A percentile compares a stretch with the other conserved stretches of the same genome.
phyloP scores from a whole-genome alignment of 208 protist genomes.

The Leishmania martiniquensis region DNA sequence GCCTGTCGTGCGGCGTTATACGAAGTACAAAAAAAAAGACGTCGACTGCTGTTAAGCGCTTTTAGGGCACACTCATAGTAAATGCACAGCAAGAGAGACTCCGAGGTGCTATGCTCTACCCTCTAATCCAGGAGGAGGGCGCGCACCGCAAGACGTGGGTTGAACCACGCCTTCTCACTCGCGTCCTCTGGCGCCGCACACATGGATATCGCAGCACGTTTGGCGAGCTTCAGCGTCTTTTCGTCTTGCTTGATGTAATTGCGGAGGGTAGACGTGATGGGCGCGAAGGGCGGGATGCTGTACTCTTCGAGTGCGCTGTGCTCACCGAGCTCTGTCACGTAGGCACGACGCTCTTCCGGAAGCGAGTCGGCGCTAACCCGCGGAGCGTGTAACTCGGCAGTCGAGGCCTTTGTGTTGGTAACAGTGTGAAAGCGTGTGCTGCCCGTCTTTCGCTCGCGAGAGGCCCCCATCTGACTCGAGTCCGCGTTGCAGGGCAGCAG shows the following conservation, averaged over 20 bases:
- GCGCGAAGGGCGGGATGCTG: slow-evolving; percentile 74
- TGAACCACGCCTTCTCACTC: slow-evolving; percentile 56
- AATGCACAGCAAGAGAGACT: background rate
- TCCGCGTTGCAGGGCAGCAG: slow-evolving; percentile 65
- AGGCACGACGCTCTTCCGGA: slow-evolving; percentile 39
- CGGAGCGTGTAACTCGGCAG: slow-evolving; percentile 50
- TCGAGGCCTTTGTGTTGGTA: slow-evolving; percentile 76
- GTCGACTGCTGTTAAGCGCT: background rate
- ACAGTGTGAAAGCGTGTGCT: slow-evolving; percentile 75
- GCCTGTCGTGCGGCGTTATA: background rate
- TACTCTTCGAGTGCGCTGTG: slow-evolving; percentile 61
- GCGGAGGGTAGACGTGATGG: slow-evolving; percentile 77
- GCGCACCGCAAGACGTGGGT: slow-evolving; percentile 64
- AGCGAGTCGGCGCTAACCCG: slow-evolving; percentile 39
- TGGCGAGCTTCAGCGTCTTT: slow-evolving; percentile 59
- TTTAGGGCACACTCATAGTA: background rate
- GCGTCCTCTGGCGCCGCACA: slow-evolving; percentile 35
- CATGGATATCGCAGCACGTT: slow-evolving; percentile 73
- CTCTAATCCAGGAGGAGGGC: slow-evolving; percentile 65
- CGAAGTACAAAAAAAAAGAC: slow-evolving; percentile 14
- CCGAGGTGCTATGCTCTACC: background rate
- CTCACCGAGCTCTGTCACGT: slow-evolving; percentile 57
- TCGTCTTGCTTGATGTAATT: slow-evolving; percentile 69
- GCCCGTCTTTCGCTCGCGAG: slow-evolving; percentile 69
- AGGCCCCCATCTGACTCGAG: slow-evolving; percentile 19